Base-by-base conservation (phyloP, 2,329 filamentous ascomycete species). In the Hysterium pulicare region DNA sequence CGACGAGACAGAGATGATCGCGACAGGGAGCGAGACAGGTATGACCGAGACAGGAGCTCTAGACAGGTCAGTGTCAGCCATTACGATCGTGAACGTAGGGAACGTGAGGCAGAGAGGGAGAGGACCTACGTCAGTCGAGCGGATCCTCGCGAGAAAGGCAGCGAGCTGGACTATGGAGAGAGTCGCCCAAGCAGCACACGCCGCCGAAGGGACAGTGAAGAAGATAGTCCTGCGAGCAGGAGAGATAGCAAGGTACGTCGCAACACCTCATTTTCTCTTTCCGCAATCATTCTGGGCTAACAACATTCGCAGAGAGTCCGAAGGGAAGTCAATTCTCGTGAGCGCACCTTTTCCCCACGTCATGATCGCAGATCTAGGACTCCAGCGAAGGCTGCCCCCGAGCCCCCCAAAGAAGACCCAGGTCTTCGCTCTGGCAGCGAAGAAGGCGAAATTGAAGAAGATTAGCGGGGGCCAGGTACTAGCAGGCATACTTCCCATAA, bases 391-490 rank as follows among this genome's bases (percentile, higher is more conserved):
- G 47, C 33, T 22, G 48, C 63, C 40, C 59, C 61, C 30, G 58
- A 60, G 38, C 50, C 57, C 15, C 42, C 54, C 37, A 72, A 75
- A 51, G 71, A 79, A 46, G 82, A 86, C 51, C 74, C 81, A 39
- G 73, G 76, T 42, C 75, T 90, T 42, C 84, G 87, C 58, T 91
- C 87, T 45, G 93, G 93, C 40, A 96, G 90, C 61, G 93, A 98
- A 71, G 93, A 98, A 69, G 93, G 93, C 40, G 93, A 98, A 72
- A 97, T 98, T 57, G 93, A 95, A 69, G 90, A 97, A 74, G 67
- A 73, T 45, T 73, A 71, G 50, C 31, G 38, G 41, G 40, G n/a
- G 45, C n/a, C n/a, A n/a, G n/a, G n/a, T n/a, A n/a, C n/a, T n/a
- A n/a, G n/a, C n/a, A n/a, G n/a, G n/a, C n/a, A n/a, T n/a, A n/a